A percentile compares a stretch with the other conserved stretches of the same genome.
phyloP scores from a whole-genome alignment of 1,284 basidiomycete species.

The Pascua sp. region DNA sequence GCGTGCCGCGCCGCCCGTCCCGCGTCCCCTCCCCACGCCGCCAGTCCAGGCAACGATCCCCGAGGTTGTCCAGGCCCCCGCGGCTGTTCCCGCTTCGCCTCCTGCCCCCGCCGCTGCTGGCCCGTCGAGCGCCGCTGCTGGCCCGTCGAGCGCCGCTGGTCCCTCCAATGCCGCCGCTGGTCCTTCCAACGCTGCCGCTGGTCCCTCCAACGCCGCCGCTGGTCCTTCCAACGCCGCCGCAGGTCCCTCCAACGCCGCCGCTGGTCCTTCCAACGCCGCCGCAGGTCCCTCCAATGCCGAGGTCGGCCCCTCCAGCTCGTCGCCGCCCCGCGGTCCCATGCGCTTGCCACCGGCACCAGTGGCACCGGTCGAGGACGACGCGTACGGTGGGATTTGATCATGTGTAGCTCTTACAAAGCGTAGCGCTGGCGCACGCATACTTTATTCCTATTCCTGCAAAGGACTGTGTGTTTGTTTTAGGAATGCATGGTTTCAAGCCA shows the following conservation, averaged over 20 bases:
- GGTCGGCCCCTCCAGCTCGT: slow-evolving; percentile 17
- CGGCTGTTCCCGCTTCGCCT: background rate
- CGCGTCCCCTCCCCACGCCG: slow-evolving; percentile 5
- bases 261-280: slow-evolving; percentile 23
- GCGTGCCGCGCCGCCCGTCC: slow-evolving; percentile 5
- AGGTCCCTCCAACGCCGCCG: slow-evolving; percentile 13
- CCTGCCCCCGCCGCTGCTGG: background rate
- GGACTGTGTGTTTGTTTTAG: too few relatives aligned
- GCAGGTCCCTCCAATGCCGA: slow-evolving; percentile 10
- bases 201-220: slow-evolving; percentile 16
- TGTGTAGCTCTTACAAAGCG: background rate
- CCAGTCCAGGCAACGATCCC: background rate
- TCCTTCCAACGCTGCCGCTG: slow-evolving; percentile 1
- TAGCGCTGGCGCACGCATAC: background rate
- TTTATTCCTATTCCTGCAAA: too few relatives aligned
- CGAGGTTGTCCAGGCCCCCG: background rate
- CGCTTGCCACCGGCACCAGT: slow-evolving; percentile 32
- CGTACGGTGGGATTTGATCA: slow-evolving; percentile 43
- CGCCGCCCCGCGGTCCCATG: slow-evolving; percentile 31
- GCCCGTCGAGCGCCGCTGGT: slow-evolving; percentile 1
- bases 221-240: background rate
- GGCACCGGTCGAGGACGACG: slow-evolving; percentile 34
- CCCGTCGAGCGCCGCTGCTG: slow-evolving; percentile 1
- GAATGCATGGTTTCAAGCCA: too few relatives aligned
- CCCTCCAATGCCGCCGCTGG: slow-evolving; percentile 5